Evolutionary conservation across 2,329 filamentous ascomycete genomes (phyloP).

Genomic region (Penicillium capsulatum): DNA sequence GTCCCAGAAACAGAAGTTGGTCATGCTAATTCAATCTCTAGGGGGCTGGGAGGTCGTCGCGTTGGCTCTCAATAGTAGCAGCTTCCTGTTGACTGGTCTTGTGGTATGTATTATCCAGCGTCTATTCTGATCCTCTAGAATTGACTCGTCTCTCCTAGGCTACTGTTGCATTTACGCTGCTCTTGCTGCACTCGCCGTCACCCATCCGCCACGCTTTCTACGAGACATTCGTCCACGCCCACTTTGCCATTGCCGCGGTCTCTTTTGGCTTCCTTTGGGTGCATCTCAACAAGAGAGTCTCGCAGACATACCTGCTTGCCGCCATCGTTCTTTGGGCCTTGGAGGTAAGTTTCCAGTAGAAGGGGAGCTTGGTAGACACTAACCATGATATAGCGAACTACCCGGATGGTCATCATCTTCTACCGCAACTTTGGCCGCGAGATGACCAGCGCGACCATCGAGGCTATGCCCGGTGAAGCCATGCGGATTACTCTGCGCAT

Average conservation of each 20-base stretch:
- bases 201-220: conserved; percentile 86
- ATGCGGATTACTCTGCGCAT: conserved; percentile 67
- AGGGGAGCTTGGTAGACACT: too few relatives aligned
- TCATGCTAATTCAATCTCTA: conserved; percentile 31
- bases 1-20: not conserved
- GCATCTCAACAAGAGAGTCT: conserved; percentile 67
- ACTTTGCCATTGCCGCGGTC: conserved; percentile 70
- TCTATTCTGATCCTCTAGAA: not conserved
- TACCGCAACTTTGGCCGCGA: conserved; percentile 60
- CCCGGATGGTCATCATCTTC: conserved; percentile 59
- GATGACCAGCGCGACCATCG: conserved; percentile 62
- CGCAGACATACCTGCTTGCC: conserved; percentile 69
- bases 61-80: conserved; percentile 27
- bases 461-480: conserved; percentile 65
- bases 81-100: conserved; percentile 41
- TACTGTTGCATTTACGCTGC: conserved; percentile 56
- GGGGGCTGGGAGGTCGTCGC: conserved; percentile 37
- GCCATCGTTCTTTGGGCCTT: conserved; percentile 71
- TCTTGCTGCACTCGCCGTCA: conserved; percentile 66
- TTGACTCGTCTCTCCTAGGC: conserved; percentile 27
- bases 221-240: conserved; percentile 84
- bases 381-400: conserved; percentile 43
- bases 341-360: conserved; percentile 53
- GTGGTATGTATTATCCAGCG: conserved; percentile 34
- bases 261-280: conserved; percentile 69